phyloP scores from a whole-genome alignment of 2,329 filamentous ascomycete genomes.

The Penicillium sp. region DNA sequence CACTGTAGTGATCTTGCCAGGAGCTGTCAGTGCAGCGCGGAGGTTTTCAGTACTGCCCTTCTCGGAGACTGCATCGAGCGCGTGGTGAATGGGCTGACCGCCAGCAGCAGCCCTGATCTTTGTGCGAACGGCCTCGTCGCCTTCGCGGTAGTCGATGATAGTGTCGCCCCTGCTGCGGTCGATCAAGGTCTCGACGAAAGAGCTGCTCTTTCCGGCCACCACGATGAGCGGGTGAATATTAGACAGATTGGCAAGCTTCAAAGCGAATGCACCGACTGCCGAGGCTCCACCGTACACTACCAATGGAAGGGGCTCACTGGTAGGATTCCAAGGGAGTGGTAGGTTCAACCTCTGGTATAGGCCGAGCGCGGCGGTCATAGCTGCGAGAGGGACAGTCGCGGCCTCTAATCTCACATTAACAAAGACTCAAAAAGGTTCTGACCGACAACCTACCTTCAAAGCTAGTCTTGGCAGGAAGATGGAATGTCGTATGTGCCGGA shows the following conservation, averaged over 20 bases:
- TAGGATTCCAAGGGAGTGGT: constrained; percentile 50
- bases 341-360: constrained; percentile 51
- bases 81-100: constrained; percentile 47
- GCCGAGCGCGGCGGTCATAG: constrained; percentile 54
- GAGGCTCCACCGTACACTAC: constrained; percentile 53
- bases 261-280: constrained; percentile 58
- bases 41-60: constrained; percentile 51
- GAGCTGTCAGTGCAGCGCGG: constrained; percentile 43
- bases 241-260: constrained; percentile 55
- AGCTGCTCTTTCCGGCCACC: constrained; percentile 55
- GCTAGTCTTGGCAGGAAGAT: constrained; percentile 49
- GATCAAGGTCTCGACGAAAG: constrained; percentile 55
- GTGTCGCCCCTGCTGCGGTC: constrained; percentile 56
- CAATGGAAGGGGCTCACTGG: constrained; percentile 37
- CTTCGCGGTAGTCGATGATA: constrained; percentile 61
- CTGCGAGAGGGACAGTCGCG: constrained; percentile 57
- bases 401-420: constrained; percentile 41
- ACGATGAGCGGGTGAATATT: constrained; percentile 64
- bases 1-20: constrained; percentile 43
- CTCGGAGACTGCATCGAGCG: constrained; percentile 60
- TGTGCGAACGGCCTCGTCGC: constrained; percentile 54
- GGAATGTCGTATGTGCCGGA: constrained; percentile 55
- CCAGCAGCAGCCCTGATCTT: constrained; percentile 38
- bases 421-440: not conserved
- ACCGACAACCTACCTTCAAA: constrained; percentile 50